Base-by-base conservation (phyloP, 208 protist genomes). In the Naegleria gruberi region DNA sequence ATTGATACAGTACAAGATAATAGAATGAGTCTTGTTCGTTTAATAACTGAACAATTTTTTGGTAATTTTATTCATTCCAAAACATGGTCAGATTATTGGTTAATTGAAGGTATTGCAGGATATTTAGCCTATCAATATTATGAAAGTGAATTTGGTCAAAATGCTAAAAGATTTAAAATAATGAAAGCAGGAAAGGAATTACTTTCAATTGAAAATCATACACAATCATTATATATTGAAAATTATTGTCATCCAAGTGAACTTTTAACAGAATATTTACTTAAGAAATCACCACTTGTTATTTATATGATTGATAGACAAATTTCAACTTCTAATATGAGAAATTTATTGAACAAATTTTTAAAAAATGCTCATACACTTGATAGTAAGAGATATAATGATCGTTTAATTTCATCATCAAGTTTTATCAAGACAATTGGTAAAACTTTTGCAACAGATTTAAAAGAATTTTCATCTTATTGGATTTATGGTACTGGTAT, bases 401-500 rank as follows among this genome's bases (percentile, higher is more conserved):
- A 85, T 46, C 19, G 84, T 40, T 88, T 88, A 65, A 4, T 88
- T 51, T 51, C 84, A 19, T 73, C 84, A 15, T 17, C 0, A 42
- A 26, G 7, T 30, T 55, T 88, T 65, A 5, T 88, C 2, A 88
- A 88, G 37, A 88, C 30, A 5, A 26, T 51, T 41, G 17, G 65
- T 8, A 51, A 65, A 4, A 65, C 23, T 1, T 88, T 42, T 65
- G 30, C n/a, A 0, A 45, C 65, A 23, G 84, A 88, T 42, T 88
- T 88, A 45, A 88, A 88, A 65, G 6, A 37, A 23, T 88, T 88
- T 65, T 5, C 45, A 26, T 41, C 41, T 41, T 88, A 88, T 65
- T 88, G 84, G 84, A 65, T 88, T 65, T 88, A 88, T 42, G 19
- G 34, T 34, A 88, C 84, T 65, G 84, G 84, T n/a, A 57, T 88